A percentile compares a stretch with the other conserved stretches of the same genome.
Conservation (phyloP, 345 rosid species). For the Crucihimalaya himalaica region DNA sequence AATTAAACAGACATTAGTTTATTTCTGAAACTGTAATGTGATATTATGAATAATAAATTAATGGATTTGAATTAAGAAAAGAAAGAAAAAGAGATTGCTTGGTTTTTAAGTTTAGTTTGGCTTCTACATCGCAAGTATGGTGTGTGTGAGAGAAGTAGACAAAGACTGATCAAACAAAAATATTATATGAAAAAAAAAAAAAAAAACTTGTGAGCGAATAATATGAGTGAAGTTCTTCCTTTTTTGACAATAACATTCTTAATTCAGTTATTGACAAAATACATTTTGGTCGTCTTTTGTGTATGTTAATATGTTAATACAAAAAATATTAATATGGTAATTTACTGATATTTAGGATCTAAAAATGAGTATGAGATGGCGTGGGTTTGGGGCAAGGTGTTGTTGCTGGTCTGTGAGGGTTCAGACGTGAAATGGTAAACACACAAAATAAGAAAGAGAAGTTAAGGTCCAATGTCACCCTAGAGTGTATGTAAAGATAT, state of each 20-base stretch:
- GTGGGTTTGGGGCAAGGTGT: conserved; percentile 68
- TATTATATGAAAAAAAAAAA: conserved; percentile 34
- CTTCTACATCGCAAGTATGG: conserved; percentile 33
- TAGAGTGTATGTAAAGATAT: conserved; percentile 67
- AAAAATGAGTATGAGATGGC: conserved; percentile 46
- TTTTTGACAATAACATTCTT: conserved; percentile 18
- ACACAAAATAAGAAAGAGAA: conserved; percentile 29
- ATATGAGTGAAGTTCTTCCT: conserved; percentile 16
- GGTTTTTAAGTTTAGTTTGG: conserved; percentile 58
- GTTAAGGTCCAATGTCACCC: conserved; percentile 65
- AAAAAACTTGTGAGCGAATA: conserved; percentile 51
- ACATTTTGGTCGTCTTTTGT: conserved; percentile 18
- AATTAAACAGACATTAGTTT: neutral
- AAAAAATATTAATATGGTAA: too few species aligned
- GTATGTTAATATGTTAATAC: too few species aligned
- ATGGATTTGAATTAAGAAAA: conserved; percentile 9
- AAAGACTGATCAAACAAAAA: conserved; percentile 26
- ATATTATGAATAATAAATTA: conserved; percentile 11
- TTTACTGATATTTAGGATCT: conserved; percentile 1
- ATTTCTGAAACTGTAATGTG: neutral
- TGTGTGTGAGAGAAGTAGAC: conserved; percentile 29
- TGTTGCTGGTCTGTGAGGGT: conserved; percentile 44
- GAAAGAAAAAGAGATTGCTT: conserved; percentile 48
- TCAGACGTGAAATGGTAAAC: conserved; percentile 36
- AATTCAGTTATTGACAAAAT: neutral